A percentile compares a stretch with the other conserved stretches of the same genome.
These are phyloP conservation scores for Mrakia gelida DNA, from an alignment of 768 basidiomycete genomes.

Conservation along the genomic window DNA sequence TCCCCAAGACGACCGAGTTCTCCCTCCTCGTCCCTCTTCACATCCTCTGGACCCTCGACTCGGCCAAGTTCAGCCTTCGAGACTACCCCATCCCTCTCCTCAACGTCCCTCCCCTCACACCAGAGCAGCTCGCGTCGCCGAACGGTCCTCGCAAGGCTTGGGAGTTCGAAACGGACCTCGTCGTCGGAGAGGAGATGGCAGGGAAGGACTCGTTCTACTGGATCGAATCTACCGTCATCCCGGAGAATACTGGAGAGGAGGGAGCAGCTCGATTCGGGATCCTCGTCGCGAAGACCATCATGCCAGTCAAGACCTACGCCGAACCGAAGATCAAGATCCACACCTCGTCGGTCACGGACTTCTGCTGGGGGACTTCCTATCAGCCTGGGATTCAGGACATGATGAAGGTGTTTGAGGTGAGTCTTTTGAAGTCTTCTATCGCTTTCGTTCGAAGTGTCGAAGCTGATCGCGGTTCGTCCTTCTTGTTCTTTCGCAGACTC, in stretches of 20 bases:
- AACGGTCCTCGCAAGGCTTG: neutral
- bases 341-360: conserved; percentile 62
- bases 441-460: neutral
- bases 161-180: conserved; percentile 28
- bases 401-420: conserved; percentile 66
- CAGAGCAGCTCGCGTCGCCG: conserved; percentile 18
- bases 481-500: conserved; percentile 43
- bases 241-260: conserved; percentile 53
- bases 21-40: conserved; percentile 79
- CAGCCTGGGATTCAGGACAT: conserved; percentile 80
- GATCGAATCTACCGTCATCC: conserved; percentile 51
- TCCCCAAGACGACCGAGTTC: conserved; percentile 67
- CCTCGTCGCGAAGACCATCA: conserved; percentile 79
- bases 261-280: conserved; percentile 57
- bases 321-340: conserved; percentile 64
- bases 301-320: conserved; percentile 91
- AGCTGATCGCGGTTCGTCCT: neutral
- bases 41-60: conserved; percentile 61
- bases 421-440: neutral
- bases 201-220: conserved; percentile 29
- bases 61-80: conserved; percentile 62
- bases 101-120: conserved; percentile 55
- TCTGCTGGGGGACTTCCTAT: conserved; percentile 87
- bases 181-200: conserved; percentile 32
- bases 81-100: conserved; percentile 86